A percentile compares a stretch with the other conserved stretches of the same genome.
Evolutionary conservation across 345 rosid genomes (phyloP).

Genomic region (Lepidium africanum): DNA sequence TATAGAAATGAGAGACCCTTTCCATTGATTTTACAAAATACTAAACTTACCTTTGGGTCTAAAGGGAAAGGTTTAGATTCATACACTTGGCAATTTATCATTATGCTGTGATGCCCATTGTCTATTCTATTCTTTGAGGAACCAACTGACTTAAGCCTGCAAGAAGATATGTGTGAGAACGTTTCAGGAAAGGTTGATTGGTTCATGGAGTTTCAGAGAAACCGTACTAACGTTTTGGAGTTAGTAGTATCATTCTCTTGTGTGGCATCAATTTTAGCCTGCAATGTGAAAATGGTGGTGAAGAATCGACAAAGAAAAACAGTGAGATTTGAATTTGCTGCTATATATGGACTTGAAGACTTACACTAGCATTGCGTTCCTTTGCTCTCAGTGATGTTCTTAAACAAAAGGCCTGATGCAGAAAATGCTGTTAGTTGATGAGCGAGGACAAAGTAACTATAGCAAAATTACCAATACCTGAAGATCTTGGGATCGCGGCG

Average conservation of each 20-base stretch:
- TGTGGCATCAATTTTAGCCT: conserved; percentile 4
- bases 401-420: conserved; percentile 16
- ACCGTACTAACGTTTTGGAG: conserved; percentile 17
- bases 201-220: background rate
- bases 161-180: background rate
- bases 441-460: background rate
- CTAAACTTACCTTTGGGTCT: background rate
- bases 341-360: background rate
- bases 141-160: conserved; percentile 6
- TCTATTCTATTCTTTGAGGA: conserved; percentile 5
- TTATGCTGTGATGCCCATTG: conserved; percentile 8
- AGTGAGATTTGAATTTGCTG: background rate
- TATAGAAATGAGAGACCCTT: background rate
- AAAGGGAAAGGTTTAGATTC: conserved; percentile 1
- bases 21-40: background rate
- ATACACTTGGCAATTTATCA: conserved; percentile 6
- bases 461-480: conserved; percentile 4
- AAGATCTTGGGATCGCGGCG: background rate
- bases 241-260: background rate
- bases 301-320: background rate
- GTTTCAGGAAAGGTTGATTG: background rate
- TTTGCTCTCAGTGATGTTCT: conserved; percentile 18
- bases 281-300: background rate
- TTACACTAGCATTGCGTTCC: conserved; percentile 14
- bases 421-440: background rate